These are phyloP conservation scores for Torrubiella hemipterigena DNA, from an alignment of 2,329 filamentous ascomycete genomes.

Conservation along the genomic window DNA sequence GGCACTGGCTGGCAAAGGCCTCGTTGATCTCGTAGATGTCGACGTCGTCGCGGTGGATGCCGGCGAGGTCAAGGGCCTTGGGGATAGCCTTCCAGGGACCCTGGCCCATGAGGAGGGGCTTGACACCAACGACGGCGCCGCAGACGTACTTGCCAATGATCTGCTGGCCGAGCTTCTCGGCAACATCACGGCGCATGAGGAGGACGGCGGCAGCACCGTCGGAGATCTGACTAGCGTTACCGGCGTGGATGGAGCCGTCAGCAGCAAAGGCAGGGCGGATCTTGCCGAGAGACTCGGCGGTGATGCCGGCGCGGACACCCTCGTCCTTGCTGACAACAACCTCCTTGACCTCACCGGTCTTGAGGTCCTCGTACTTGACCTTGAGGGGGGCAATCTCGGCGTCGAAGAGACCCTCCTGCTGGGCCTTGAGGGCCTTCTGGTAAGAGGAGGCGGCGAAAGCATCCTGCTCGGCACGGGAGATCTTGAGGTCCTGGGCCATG, in stretches of 20 bases:
- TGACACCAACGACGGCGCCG: slow-evolving; percentile 75
- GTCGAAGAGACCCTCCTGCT: slow-evolving; percentile 80
- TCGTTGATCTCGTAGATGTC: slow-evolving; percentile 99
- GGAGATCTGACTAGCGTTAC: slow-evolving; percentile 90
- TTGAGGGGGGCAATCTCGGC: slow-evolving; percentile 82
- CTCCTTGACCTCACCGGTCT: slow-evolving; percentile 73
- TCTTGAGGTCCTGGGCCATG: slow-evolving; percentile 78
- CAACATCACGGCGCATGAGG: slow-evolving; percentile 87
- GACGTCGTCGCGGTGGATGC: slow-evolving; percentile 77
- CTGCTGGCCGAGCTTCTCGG: slow-evolving; percentile 74
- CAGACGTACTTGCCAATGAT: slow-evolving; percentile 90
- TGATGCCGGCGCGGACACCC: slow-evolving; percentile 75
- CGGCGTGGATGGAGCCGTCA: slow-evolving; percentile 87
- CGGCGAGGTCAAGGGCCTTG: slow-evolving; percentile 76
- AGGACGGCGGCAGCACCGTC: slow-evolving; percentile 92
- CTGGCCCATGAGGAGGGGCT: slow-evolving; percentile 89
- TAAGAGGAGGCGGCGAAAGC: slow-evolving; percentile 90
- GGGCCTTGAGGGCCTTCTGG: slow-evolving; percentile 77
- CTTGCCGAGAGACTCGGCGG: slow-evolving; percentile 78
- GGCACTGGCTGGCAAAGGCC: slow-evolving; percentile 88
- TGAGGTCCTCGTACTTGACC: slow-evolving; percentile 81
- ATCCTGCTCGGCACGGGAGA: slow-evolving; percentile 67
- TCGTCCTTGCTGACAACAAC: slow-evolving; percentile 80
- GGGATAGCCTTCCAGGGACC: slow-evolving; percentile 95
- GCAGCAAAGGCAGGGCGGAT: slow-evolving; percentile 84